phyloP scores from a whole-genome alignment of 2,329 filamentous ascomycete species.

The Calonectria pteridis region DNA sequence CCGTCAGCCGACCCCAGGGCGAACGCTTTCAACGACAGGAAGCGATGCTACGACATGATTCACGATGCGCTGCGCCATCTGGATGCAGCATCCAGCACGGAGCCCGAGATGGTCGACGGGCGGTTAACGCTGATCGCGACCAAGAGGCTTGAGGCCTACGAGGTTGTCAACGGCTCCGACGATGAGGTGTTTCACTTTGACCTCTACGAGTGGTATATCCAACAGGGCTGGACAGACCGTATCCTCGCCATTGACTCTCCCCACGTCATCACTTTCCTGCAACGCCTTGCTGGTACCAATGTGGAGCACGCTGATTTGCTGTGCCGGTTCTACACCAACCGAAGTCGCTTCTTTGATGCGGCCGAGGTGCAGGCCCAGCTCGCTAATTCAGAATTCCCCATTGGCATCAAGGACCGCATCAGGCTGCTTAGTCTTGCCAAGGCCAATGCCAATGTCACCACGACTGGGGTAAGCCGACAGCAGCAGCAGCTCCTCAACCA shows the following conservation, averaged over 20 bases:
- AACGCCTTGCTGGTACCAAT: constrained; percentile 79
- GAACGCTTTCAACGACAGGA: constrained; percentile 76
- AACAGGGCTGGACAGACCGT: constrained; percentile 85
- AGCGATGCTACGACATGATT: constrained; percentile 87
- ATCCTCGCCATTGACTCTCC: constrained; percentile 87
- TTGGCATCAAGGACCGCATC: constrained; percentile 88
- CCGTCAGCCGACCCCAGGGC: constrained; percentile 78
- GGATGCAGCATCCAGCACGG: constrained; percentile 75
- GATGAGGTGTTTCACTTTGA: constrained; percentile 97
- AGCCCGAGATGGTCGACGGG: constrained; percentile 83
- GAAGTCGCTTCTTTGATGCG: constrained; percentile 85
- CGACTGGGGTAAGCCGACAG: constrained; percentile 80
- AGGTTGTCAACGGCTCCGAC: constrained; percentile 86
- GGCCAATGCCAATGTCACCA: constrained; percentile 89
- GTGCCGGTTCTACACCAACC: constrained; percentile 91
- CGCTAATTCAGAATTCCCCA: constrained; percentile 82
- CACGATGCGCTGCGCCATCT: constrained; percentile 84
- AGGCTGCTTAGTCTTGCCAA: constrained; percentile 91
- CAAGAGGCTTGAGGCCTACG: constrained; percentile 88
- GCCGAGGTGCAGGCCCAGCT: constrained; percentile 88
- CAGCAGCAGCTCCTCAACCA: constrained; percentile 88
- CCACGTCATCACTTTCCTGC: constrained; percentile 88
- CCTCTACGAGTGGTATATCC: constrained; percentile 98
- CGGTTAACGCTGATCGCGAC: constrained; percentile 80
- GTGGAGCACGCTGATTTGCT: constrained; percentile 88